phyloP scores from a whole-genome alignment of 208 protist species.

The Trypanosoma rangeli region DNA sequence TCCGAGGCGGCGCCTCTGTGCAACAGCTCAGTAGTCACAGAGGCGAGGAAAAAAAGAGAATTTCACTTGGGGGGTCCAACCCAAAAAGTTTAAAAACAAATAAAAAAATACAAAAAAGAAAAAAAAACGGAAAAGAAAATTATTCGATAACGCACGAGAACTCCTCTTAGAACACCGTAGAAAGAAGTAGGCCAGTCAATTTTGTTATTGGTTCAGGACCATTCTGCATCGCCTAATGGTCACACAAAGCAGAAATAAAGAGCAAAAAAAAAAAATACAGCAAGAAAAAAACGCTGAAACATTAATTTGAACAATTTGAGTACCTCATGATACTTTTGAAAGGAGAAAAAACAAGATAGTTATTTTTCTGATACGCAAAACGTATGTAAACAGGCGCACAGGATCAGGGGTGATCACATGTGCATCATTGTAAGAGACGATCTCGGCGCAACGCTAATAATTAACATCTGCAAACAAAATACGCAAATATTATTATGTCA shows the following conservation, averaged over 20 bases:
- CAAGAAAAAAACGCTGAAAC: not conserved
- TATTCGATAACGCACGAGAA: slow-evolving; percentile 2
- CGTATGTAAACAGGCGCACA: not conserved
- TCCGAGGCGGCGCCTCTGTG: too few species aligned
- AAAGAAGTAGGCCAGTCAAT: too few species aligned
- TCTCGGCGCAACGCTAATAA: not conserved
- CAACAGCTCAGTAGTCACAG: too few species aligned
- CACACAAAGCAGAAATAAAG: not conserved
- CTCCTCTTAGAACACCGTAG: not conserved
- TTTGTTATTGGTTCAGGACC: too few species aligned
- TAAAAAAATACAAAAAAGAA: slow-evolving; percentile 2
- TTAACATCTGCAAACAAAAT: not conserved
- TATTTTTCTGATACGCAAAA: not conserved
- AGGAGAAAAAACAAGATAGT: not conserved
- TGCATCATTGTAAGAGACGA: not conserved
- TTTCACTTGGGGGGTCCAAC: too few species aligned
- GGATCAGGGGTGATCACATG: not conserved
- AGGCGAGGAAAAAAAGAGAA: too few species aligned
- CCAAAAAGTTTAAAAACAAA: not conserved
- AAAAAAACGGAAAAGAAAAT: slow-evolving; percentile 19
- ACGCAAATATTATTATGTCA: not conserved
- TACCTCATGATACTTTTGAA: not conserved
- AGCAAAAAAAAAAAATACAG: not conserved
- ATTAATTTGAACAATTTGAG: too few species aligned
- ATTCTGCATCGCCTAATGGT: too few species aligned